phyloP scores from a whole-genome alignment of 23 red algal species.

The Gracilariopsis chorda region DNA sequence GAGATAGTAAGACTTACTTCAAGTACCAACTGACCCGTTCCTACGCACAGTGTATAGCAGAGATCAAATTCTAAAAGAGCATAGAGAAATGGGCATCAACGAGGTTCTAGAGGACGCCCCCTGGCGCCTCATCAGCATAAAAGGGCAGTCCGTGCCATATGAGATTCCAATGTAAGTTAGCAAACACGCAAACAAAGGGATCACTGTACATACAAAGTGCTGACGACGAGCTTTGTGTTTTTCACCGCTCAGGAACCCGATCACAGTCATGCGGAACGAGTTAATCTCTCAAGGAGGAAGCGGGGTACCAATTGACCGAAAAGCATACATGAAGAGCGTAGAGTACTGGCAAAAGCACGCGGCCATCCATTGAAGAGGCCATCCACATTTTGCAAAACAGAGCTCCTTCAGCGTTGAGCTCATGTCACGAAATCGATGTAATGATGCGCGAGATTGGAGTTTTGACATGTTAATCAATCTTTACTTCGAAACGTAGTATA shows the following conservation, averaged over 20 bases:
- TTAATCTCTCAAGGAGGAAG: slow-evolving; percentile 84
- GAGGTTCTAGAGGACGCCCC: slow-evolving; percentile 40
- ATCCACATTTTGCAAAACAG: not conserved
- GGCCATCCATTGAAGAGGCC: slow-evolving; percentile 19
- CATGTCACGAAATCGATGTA: not conserved
- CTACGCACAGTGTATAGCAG: slow-evolving; percentile 34
- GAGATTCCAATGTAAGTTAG: slow-evolving; percentile 85
- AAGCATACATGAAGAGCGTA: slow-evolving; percentile 79
- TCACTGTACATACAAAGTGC: not conserved
- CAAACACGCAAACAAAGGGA: not conserved
- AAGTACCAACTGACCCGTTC: not conserved
- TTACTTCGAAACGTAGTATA: not conserved
- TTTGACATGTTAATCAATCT: not conserved
- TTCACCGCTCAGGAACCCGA: slow-evolving; percentile 39
- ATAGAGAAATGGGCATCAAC: slow-evolving; percentile 1
- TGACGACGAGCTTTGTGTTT: not conserved
- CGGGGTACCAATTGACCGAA: slow-evolving; percentile 71
- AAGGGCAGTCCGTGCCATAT: slow-evolving; percentile 80
- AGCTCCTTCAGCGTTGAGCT: not conserved
- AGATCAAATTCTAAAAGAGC: slow-evolving; percentile 50
- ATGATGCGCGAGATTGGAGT: not conserved
- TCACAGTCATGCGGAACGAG: slow-evolving; percentile 96
- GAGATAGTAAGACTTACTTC: not conserved
- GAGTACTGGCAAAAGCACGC: slow-evolving; percentile 84
- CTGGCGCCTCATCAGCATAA: slow-evolving; percentile 91